Conservation (phyloP, 371 early-diverging fungal species). For the Mucor irregularis region DNA sequence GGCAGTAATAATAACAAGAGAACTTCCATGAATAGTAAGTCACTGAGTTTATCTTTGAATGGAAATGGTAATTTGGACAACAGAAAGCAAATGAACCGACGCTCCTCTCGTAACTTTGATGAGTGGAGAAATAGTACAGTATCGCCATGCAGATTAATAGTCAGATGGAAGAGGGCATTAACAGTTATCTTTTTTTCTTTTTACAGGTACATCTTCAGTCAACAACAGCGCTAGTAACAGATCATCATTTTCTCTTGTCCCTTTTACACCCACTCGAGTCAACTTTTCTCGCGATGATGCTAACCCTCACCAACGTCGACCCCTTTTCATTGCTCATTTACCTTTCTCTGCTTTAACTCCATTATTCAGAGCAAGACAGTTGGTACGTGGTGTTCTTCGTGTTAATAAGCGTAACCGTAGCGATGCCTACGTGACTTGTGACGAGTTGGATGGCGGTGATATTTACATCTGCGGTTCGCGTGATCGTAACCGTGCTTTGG, state of each 20-base stretch:
- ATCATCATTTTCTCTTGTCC: slow-evolving; percentile 31
- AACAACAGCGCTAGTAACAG: slow-evolving; percentile 8
- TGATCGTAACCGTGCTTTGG: slow-evolving; percentile 85
- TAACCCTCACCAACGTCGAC: slow-evolving; percentile 56
- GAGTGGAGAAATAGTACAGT: slow-evolving; percentile 46
- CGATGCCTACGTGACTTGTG: slow-evolving; percentile 85
- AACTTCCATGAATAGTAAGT: slow-evolving; percentile 23
- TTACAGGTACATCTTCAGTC: slow-evolving; percentile 6
- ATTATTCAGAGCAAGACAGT: slow-evolving; percentile 45
- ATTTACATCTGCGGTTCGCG: slow-evolving; percentile 78
- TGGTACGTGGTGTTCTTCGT: slow-evolving; percentile 72
- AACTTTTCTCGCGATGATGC: slow-evolving; percentile 55
- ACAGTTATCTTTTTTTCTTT: not conserved
- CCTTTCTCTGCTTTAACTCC: slow-evolving; percentile 59
- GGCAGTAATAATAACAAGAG: slow-evolving; percentile 3
- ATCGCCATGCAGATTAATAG: too few species aligned
- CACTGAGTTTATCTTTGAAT: slow-evolving; percentile 22
- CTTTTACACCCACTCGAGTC: slow-evolving; percentile 55
- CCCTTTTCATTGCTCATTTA: slow-evolving; percentile 58
- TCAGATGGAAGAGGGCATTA: not conserved
- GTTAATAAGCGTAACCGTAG: slow-evolving; percentile 82
- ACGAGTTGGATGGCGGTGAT: slow-evolving; percentile 62
- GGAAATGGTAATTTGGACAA: slow-evolving; percentile 7
- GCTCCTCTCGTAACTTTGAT: slow-evolving; percentile 46
- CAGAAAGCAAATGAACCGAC: slow-evolving; percentile 38